phyloP scores from a whole-genome alignment of 1,284 basidiomycete species.

The Rhodotorula sp. region DNA sequence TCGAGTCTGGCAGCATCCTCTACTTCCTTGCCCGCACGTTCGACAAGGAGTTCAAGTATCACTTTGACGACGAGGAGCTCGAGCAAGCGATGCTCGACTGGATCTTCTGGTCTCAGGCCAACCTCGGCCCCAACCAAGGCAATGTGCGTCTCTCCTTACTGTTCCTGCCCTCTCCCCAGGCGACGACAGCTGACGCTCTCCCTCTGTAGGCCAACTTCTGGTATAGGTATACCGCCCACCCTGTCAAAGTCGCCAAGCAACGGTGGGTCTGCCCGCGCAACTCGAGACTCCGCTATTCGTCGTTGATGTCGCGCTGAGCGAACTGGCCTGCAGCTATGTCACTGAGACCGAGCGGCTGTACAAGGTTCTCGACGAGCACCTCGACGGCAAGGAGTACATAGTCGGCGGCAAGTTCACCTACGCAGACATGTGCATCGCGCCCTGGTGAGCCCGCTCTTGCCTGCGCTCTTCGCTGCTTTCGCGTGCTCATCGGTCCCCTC shows the following conservation, averaged over 20 bases:
- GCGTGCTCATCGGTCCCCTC: too few relatives aligned
- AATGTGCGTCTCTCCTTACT: not conserved
- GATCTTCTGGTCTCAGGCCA: constrained; percentile 17
- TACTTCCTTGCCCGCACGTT: constrained; percentile 27
- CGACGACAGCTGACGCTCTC: too few relatives aligned
- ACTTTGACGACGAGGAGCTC: constrained; percentile 32
- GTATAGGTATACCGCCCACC: not conserved
- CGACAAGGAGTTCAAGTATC: constrained; percentile 17
- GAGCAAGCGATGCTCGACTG: constrained; percentile 26
- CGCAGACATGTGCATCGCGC: constrained; percentile 35
- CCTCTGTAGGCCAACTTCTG: not conserved
- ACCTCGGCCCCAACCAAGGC: not conserved
- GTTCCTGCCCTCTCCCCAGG: not conserved
- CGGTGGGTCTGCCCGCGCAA: not conserved
- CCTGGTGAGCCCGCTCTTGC: constrained; percentile 12
- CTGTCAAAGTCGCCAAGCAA: not conserved
- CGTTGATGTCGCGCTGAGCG: too few relatives aligned
- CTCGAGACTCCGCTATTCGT: too few relatives aligned
- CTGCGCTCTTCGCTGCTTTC: not conserved
- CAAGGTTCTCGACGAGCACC: constrained; percentile 30
- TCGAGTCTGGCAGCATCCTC: constrained; percentile 28
- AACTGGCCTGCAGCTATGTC: not conserved
- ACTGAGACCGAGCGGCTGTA: constrained; percentile 32
- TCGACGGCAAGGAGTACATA: constrained; percentile 23
- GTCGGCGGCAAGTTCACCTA: constrained; percentile 31